Conservation (phyloP, 371 early-diverging fungal species). For the Rhizopus arrhizus region DNA sequence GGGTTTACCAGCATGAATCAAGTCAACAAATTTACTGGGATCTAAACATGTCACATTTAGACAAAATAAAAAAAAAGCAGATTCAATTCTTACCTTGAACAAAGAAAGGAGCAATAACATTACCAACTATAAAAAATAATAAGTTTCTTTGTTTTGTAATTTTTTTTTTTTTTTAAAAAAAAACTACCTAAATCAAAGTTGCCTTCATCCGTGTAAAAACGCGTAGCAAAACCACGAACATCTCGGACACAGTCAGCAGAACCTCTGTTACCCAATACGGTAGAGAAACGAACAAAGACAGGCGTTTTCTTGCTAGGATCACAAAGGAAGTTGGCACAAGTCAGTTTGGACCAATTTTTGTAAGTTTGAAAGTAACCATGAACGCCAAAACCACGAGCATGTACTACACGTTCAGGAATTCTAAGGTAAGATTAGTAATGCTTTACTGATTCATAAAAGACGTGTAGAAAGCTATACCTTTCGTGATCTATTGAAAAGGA, state of each 20-base stretch:
- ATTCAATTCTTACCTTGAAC: conserved; percentile 26
- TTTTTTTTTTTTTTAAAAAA: too few relatives aligned
- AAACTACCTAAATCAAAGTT: conserved; percentile 44
- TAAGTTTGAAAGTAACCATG: conserved; percentile 60
- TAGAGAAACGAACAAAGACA: conserved; percentile 60
- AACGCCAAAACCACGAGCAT: conserved; percentile 58
- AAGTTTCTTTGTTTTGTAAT: too few relatives aligned
- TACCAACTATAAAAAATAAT: conserved; percentile 35
- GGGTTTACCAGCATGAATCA: conserved; percentile 55
- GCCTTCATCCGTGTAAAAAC: conserved; percentile 68
- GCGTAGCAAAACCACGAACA: conserved; percentile 61
- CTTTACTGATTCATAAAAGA: too few relatives aligned
- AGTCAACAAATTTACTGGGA: conserved; percentile 54
- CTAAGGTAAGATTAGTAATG: too few relatives aligned
- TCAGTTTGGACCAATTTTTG: conserved; percentile 40
- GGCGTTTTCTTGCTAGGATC: conserved; percentile 51
- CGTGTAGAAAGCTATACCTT: conserved; percentile 7
- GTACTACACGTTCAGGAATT: conserved; percentile 61
- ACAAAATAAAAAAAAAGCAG: neutral
- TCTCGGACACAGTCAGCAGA: conserved; percentile 60
- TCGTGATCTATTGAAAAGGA: conserved; percentile 27
- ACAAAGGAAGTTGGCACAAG: conserved; percentile 48
- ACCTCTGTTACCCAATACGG: conserved; percentile 52
- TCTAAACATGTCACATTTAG: conserved; percentile 19
- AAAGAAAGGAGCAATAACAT: conserved; percentile 52